Base-by-base conservation (phyloP, 1,284 basidiomycete species). In the Austropuccinia psidii region DNA sequence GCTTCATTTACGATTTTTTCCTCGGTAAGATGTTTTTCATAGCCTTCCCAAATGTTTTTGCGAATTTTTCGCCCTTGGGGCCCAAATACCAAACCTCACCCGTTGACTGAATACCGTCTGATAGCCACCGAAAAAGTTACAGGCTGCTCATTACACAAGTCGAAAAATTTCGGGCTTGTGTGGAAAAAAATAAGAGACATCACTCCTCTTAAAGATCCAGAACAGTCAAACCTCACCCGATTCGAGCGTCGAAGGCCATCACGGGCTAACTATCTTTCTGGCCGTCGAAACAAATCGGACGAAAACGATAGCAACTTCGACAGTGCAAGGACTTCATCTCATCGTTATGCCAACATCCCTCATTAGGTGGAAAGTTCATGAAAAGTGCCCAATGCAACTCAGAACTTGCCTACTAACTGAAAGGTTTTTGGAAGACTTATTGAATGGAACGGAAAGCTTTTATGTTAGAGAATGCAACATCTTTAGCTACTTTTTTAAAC, bases 1-100 rank as follows among this genome's bases (percentile, higher is more conserved):
- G 72, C 54, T 49, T 73, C 27, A 39, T 73, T n/a, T 73, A 73
- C 27, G 72, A 73, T 52, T 35, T 66, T 29, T 73, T 73, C 50
- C 52, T 73, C n/a, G 72, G 52, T 58, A 47, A 55, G 43, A 45
- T 24, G 17, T 24, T 24, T 21, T 21, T 62, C 45, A 27, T 19
- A 8, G 6, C 62, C 41, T n/a, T n/a, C n/a, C n/a, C n/a, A n/a
- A n/a, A n/a, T n/a, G n/a, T n/a, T n/a, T n/a, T n/a, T n/a, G n/a
- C n/a, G n/a, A n/a, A n/a, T n/a, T n/a, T n/a, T 29, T 33, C 17
- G 15, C 3, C 33, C n/a, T 33, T 24, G 33, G 29, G 4, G 0
- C 21, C 33, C 19, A 5, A 24, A 50, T 2, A 41, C 8, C 11
- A 29, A 13, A 1, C 19, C 2, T 0, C 21, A 21, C 43, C 39